phyloP scores from a whole-genome alignment of 768 basidiomycete species.

The Suillus subluteus region DNA sequence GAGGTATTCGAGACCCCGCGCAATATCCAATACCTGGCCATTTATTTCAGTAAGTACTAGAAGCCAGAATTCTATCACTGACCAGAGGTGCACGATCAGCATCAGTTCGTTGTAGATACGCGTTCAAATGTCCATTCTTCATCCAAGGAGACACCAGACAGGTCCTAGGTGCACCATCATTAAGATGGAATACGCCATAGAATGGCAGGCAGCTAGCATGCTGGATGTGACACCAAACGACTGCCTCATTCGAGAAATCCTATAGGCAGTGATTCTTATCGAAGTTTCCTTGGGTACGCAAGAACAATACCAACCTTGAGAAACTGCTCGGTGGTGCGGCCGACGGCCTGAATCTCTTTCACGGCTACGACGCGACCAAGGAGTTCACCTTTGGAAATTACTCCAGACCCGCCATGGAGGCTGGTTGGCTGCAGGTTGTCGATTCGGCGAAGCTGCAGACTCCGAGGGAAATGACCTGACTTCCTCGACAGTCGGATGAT shows the following conservation, averaged over 20 bases:
- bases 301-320: slow-evolving; percentile 27
- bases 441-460: slow-evolving; percentile 26
- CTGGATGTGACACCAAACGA: slow-evolving; percentile 35
- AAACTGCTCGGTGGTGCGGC: slow-evolving; percentile 27
- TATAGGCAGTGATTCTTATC: slow-evolving; percentile 20
- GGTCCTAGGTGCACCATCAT: slow-evolving; percentile 18
- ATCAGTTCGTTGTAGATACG: slow-evolving; percentile 30
- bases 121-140: slow-evolving; percentile 32
- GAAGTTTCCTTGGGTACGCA: slow-evolving; percentile 19
- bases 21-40: slow-evolving; percentile 40
- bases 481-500: slow-evolving; percentile 33
- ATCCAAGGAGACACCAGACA: slow-evolving; percentile 32
- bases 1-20: slow-evolving; percentile 41
- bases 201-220: slow-evolving; percentile 35
- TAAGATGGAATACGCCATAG: slow-evolving; percentile 27
- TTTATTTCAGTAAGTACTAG: slow-evolving; percentile 9
- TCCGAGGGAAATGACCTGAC: slow-evolving; percentile 31
- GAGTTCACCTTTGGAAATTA: slow-evolving; percentile 33
- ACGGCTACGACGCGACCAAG: slow-evolving; percentile 34
- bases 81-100: slow-evolving; percentile 38
- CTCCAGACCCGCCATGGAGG: slow-evolving; percentile 35
- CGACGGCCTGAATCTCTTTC: slow-evolving; percentile 29
- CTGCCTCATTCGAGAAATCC: slow-evolving; percentile 34
- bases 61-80: slow-evolving; percentile 12
- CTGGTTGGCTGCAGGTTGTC: slow-evolving; percentile 17